Conservation (phyloP, 768 basidiomycete genomes). For the Boletellus emodensis region DNA sequence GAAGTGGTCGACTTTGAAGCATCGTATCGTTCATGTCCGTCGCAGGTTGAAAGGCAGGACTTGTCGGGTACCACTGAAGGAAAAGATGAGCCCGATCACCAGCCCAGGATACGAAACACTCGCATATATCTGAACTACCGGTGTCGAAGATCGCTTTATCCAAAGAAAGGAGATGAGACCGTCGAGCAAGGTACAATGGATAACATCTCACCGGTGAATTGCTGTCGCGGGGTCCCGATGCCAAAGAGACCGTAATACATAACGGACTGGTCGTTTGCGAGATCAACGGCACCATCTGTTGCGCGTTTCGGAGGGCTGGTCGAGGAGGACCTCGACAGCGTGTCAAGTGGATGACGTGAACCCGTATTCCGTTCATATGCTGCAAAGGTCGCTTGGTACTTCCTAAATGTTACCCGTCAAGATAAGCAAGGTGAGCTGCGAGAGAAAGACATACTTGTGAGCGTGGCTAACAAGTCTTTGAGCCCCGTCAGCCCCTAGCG, state of each 20-base stretch:
- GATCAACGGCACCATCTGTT: conserved; percentile 15
- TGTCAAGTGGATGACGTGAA: conserved; percentile 25
- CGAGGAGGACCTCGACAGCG: conserved; percentile 3
- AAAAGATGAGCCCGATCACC: background rate
- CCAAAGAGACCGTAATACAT: conserved; percentile 41
- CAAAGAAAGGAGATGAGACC: background rate
- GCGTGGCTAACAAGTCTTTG: conserved; percentile 1
- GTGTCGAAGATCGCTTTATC: conserved; percentile 47
- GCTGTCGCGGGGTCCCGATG: conserved; percentile 44
- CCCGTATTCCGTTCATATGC: conserved; percentile 44
- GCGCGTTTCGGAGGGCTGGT: conserved; percentile 6
- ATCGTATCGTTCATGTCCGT: conserved; percentile 27
- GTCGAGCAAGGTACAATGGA: background rate
- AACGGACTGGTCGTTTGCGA: conserved; percentile 27
- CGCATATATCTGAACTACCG: conserved; percentile 44
- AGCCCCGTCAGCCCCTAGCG: background rate
- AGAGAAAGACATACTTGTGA: conserved; percentile 3
- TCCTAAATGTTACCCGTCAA: conserved; percentile 26
- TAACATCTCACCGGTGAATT: conserved; percentile 33
- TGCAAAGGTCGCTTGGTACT: conserved; percentile 37
- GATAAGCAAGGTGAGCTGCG: background rate
- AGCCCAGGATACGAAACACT: background rate
- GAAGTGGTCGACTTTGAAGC: conserved; percentile 25
- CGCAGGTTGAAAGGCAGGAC: conserved; percentile 22
- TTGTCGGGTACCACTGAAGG: conserved; percentile 32